phyloP scores from a whole-genome alignment of 345 rosid species.

The Eucalyptus regnans region DNA sequence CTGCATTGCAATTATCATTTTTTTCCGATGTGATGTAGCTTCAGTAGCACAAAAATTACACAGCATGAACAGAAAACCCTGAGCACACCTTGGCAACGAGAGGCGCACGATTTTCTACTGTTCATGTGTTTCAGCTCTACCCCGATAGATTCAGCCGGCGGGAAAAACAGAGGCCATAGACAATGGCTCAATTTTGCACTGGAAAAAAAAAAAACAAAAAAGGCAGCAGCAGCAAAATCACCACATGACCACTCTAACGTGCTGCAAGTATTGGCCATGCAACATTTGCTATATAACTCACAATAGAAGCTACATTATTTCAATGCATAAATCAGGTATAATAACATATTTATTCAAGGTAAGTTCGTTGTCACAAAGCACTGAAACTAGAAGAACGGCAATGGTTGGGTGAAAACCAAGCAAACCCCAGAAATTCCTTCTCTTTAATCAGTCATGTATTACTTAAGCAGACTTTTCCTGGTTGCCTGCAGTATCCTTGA shows the following conservation, averaged over 20 bases:
- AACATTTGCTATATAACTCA: neutral
- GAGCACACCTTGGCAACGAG: no score
- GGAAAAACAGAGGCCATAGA: fast-evolving
- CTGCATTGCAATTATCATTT: no score
- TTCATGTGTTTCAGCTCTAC: no score
- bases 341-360: neutral
- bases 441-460: neutral
- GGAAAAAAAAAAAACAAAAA: no score
- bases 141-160: neutral
- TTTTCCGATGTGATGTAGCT: no score
- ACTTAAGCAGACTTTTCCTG: neutral
- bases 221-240: neutral
- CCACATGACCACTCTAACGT: neutral
- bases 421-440: neutral
- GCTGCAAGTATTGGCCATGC: neutral
- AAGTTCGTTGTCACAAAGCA: neutral
- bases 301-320: neutral
- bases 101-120: no score
- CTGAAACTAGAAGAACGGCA: neutral
- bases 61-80: no score
- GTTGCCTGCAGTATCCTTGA: conserved; percentile 29
- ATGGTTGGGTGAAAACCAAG: neutral
- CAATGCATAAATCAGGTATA: neutral
- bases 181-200: neutral
- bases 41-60: no score